Evolutionary conservation across 2,329 filamentous ascomycete species (phyloP).

Genomic region (Colletotrichum lupini): DNA sequence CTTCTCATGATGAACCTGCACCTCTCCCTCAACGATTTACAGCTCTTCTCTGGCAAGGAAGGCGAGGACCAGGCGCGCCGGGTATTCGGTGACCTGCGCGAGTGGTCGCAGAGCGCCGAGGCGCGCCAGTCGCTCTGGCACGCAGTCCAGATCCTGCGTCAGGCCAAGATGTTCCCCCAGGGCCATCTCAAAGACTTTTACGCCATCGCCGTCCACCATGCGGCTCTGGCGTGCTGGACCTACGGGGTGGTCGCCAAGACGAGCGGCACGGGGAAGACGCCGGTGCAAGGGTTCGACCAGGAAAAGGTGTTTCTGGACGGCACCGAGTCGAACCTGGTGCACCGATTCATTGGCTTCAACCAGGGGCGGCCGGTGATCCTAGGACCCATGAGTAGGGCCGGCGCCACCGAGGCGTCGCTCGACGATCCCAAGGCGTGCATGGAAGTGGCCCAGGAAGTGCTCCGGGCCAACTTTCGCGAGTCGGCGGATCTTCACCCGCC

Average conservation of each 20-base stretch:
- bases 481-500: slow-evolving; percentile 61
- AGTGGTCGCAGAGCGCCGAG: slow-evolving; percentile 67
- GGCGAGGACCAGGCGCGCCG: slow-evolving; percentile 73
- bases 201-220: slow-evolving; percentile 76
- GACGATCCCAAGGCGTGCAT: slow-evolving; percentile 70
- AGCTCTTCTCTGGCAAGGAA: slow-evolving; percentile 75
- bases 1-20: slow-evolving; percentile 73
- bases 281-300: slow-evolving; percentile 44
- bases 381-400: slow-evolving; percentile 44
- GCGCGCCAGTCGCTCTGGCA: slow-evolving; percentile 73
- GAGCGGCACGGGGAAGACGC: slow-evolving; percentile 38
- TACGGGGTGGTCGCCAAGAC: slow-evolving; percentile 69
- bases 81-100: slow-evolving; percentile 67
- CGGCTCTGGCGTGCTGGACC: slow-evolving; percentile 74
- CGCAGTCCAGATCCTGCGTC: slow-evolving; percentile 73
- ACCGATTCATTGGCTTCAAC: slow-evolving; percentile 67
- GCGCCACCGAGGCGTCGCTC: slow-evolving; percentile 53
- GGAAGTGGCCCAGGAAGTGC: slow-evolving; percentile 65
- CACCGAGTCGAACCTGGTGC: slow-evolving; percentile 61
- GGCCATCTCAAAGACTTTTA: slow-evolving; percentile 72
- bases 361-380: slow-evolving; percentile 65
- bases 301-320: slow-evolving; percentile 66
- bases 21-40: slow-evolving; percentile 72
- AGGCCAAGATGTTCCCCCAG: slow-evolving; percentile 64
- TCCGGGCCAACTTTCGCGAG: slow-evolving; percentile 62